Percentiles rank a stretch among this genome's conserved stretches.
phyloP scores from a whole-genome alignment of 2,329 filamentous ascomycete genomes.

The Pseudofabraea citricarpa region DNA sequence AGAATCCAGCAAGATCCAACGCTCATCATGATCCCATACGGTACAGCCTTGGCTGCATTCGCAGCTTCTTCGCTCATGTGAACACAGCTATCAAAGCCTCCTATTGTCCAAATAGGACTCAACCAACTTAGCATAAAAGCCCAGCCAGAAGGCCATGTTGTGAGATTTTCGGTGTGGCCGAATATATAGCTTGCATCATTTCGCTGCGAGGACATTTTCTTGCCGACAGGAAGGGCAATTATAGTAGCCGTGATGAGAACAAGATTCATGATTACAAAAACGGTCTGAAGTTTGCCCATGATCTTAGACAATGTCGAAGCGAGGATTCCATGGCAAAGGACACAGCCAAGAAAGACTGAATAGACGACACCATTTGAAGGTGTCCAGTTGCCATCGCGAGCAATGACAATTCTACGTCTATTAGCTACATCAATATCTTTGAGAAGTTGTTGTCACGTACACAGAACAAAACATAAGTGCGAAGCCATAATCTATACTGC shows the following conservation, averaged over 20 bases:
- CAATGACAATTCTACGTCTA: conserved; percentile 40
- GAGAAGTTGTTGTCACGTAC: conserved; percentile 14
- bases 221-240: conserved; percentile 51
- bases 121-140: conserved; percentile 57
- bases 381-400: conserved; percentile 50
- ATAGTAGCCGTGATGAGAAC: conserved; percentile 51
- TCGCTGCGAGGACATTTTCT: conserved; percentile 24
- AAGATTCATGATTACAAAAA: conserved; percentile 51
- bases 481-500: conserved; percentile 54
- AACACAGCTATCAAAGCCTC: conserved; percentile 52
- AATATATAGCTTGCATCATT: conserved; percentile 49
- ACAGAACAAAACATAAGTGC: conserved; percentile 54
- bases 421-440: conserved; percentile 3
- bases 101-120: conserved; percentile 57
- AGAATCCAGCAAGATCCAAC: conserved; percentile 51
- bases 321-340: conserved; percentile 48
- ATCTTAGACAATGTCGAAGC: conserved; percentile 47
- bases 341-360: conserved; percentile 48
- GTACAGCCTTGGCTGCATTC: conserved; percentile 55
- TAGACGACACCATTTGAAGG: conserved; percentile 53
- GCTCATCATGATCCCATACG: conserved; percentile 53
- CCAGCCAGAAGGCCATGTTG: conserved; percentile 52
- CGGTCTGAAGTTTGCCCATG: conserved; percentile 55
- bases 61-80: conserved; percentile 58
- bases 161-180: conserved; percentile 49